phyloP scores from a whole-genome alignment of 805 yeast species.

The Saccharomycopsis selenospora region DNA sequence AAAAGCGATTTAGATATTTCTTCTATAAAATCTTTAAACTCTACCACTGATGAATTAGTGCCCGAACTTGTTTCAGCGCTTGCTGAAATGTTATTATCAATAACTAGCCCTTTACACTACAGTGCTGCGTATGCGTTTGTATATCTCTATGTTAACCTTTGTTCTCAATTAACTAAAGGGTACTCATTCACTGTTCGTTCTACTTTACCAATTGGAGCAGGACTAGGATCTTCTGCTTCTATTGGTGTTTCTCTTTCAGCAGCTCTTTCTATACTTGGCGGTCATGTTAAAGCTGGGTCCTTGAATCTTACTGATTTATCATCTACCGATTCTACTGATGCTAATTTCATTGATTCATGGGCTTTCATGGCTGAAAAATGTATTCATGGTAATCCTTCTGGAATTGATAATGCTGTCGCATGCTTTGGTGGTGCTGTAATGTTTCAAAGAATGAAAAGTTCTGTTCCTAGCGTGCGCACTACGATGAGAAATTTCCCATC shows the following conservation, averaged over 20 bases:
- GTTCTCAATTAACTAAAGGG: slow-evolving; percentile 41
- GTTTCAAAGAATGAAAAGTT: slow-evolving; percentile 57
- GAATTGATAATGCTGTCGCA: slow-evolving; percentile 94
- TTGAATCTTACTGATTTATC: slow-evolving; percentile 30
- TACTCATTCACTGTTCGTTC: slow-evolving; percentile 63
- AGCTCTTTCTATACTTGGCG: slow-evolving; percentile 59
- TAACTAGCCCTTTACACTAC: slow-evolving; percentile 54
- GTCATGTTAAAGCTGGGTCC: slow-evolving; percentile 33
- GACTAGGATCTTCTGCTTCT: slow-evolving; percentile 91
- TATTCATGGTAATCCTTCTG: slow-evolving; percentile 94
- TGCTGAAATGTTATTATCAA: slow-evolving; percentile 35
- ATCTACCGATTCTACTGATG: slow-evolving; percentile 31
- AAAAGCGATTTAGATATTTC: slow-evolving; percentile 2
- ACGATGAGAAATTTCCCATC: slow-evolving; percentile 70
- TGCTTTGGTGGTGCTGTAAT: slow-evolving; percentile 93
- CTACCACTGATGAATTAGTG: slow-evolving; percentile 46
- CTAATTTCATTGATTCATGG: slow-evolving; percentile 72
- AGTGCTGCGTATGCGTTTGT: slow-evolving; percentile 79
- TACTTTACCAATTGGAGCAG: slow-evolving; percentile 92
- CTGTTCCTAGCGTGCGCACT: slow-evolving; percentile 56
- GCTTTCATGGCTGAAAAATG: slow-evolving; percentile 91
- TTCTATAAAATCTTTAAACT: slow-evolving; percentile 22
- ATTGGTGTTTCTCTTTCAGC: slow-evolving; percentile 77
- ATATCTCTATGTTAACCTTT: slow-evolving; percentile 61
- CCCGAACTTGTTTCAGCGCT: slow-evolving; percentile 50